These are phyloP conservation scores for Melampsora larici-populina DNA, from an alignment of 1,284 basidiomycete species.

Conservation along the genomic window DNA sequence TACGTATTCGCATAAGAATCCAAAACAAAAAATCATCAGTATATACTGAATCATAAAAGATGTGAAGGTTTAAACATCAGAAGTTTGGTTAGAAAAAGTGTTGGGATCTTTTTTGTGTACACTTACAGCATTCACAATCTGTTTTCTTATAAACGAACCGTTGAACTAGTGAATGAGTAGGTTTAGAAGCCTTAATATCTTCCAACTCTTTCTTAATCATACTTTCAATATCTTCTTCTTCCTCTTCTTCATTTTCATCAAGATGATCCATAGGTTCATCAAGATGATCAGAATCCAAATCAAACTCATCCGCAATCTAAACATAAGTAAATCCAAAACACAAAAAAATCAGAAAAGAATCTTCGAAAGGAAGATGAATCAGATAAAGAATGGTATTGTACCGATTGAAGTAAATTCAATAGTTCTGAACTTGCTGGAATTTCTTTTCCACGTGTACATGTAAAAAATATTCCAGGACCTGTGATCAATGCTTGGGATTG, in stretches of 20 bases:
- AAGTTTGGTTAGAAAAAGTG: too few species aligned
- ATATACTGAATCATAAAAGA: too few species aligned
- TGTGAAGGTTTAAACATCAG: too few species aligned
- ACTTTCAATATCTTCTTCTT: slow-evolving; percentile 15
- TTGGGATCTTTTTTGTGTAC: too few species aligned
- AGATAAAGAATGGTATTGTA: background rate
- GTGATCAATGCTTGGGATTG: background rate
- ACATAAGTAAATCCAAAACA: too few species aligned
- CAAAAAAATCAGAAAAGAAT: background rate
- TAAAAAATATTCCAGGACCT: slow-evolving; percentile 18
- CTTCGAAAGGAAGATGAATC: background rate
- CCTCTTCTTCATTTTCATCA: background rate
- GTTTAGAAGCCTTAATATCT: background rate
- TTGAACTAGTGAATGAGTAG: background rate
- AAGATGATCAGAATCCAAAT: background rate
- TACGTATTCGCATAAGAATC: background rate
- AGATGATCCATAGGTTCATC: too few species aligned
- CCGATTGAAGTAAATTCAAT: slow-evolving; percentile 15
- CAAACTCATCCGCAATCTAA: slow-evolving; percentile 32
- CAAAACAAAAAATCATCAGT: too few species aligned
- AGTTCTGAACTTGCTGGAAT: slow-evolving; percentile 1
- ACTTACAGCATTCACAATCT: slow-evolving; percentile 27
- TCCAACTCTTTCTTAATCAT: slow-evolving; percentile 22
- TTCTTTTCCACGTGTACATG: slow-evolving; percentile 26
- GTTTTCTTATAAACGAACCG: slow-evolving; percentile 20